A percentile compares a stretch with the other conserved stretches of the same genome.
Evolutionary conservation across 176 grass and related monocot species (phyloP).

Genomic region (Triticum turgidum): DNA sequence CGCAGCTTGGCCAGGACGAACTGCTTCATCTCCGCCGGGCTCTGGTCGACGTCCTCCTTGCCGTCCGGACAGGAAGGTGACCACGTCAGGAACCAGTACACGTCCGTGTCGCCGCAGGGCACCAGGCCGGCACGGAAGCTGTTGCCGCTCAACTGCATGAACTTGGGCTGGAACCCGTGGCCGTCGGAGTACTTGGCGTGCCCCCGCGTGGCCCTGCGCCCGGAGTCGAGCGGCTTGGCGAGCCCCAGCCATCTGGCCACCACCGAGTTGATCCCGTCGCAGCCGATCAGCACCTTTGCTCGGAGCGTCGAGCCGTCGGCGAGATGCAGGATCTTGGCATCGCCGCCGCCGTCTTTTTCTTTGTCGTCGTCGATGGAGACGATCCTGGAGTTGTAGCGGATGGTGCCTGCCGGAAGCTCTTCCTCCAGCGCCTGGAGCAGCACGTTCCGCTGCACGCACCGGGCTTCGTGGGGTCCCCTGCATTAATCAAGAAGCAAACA

Average conservation of each 20-base stretch:
- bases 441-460: neutral
- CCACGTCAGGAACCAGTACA: slow-evolving; percentile 3
- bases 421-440: neutral
- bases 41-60: neutral
- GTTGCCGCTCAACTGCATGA: neutral
- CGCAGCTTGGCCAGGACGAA: neutral
- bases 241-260: slow-evolving; percentile 9
- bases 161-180: neutral
- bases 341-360: neutral
- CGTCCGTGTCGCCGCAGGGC: neutral
- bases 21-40: neutral
- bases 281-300: slow-evolving; percentile 23
- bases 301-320: neutral
- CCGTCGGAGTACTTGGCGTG: neutral
- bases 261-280: slow-evolving; percentile 27
- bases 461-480: neutral
- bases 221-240: neutral
- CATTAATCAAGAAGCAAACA: neutral
- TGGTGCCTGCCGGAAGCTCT: neutral
- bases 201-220: neutral
- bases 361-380: neutral
- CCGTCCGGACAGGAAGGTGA: neutral
- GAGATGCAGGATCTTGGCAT: neutral
- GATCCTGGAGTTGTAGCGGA: slow-evolving; percentile 1
- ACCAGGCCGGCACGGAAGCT: neutral